A percentile compares a stretch with the other conserved stretches of the same genome.
These are phyloP conservation scores for Eimeria falciformis DNA, from an alignment of 169 alveolate species.

Conservation along the genomic window DNA sequence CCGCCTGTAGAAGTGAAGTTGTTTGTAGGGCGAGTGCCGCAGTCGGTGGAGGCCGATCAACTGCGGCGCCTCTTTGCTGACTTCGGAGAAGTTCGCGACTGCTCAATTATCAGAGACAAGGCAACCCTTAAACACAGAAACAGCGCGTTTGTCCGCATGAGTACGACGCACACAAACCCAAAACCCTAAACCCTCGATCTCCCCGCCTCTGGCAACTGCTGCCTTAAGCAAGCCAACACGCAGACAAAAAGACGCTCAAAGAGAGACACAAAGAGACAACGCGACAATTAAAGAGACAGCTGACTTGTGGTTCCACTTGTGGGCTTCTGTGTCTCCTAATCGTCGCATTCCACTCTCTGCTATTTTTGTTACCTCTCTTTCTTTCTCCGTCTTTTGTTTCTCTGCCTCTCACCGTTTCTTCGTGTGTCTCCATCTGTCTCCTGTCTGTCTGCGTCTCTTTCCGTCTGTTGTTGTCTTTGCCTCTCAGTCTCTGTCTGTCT, in stretches of 20 bases:
- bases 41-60: slow-evolving; percentile 87
- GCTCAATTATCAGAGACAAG: slow-evolving; percentile 88
- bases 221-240: no score
- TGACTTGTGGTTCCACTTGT: no score
- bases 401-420: not conserved
- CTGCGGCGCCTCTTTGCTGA: slow-evolving; percentile 88
- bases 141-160: slow-evolving; percentile 78
- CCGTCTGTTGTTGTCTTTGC: not conserved
- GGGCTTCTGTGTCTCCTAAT: no score
- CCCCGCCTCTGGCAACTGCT: not conserved
- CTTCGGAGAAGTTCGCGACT: slow-evolving; percentile 92
- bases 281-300: no score
- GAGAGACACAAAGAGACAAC: no score
- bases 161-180: slow-evolving; percentile 8
- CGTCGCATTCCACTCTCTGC: no score
- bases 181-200: slow-evolving; percentile 17
- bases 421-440: no score
- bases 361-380: not conserved
- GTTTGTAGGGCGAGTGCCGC: slow-evolving; percentile 93
- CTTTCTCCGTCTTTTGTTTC: not conserved
- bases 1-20: slow-evolving; percentile 93
- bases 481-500: not conserved
- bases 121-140: slow-evolving; percentile 89
- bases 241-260: no score
- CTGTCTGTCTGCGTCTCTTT: not conserved